Base-by-base conservation (phyloP, 2,329 filamentous ascomycete genomes). In the Colletotrichum incanum region DNA sequence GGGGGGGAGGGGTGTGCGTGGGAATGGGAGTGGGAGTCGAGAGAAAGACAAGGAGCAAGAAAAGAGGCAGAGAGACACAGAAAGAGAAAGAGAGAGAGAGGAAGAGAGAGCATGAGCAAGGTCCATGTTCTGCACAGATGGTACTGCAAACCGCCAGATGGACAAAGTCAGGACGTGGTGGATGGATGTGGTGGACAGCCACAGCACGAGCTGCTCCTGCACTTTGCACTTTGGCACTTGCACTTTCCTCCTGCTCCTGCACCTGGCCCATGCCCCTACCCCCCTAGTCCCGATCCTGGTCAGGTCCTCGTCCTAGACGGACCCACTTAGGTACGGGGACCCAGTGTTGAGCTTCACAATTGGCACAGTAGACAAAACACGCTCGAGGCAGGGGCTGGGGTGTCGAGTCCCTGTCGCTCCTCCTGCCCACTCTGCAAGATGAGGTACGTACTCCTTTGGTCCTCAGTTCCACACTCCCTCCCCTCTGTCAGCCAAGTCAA, bases 101-200 rank as follows among this genome's bases (percentile, higher is more conserved):
- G 23, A 23, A 28, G 58, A 34, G 58, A 61, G 39, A 26, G 14
- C 23, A 43, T 41, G 11, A 56, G 56, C 58, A 62, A 23, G 59
- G 59, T 18, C 56, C 66, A 55, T 64, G n/a, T 61, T 55, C 63
- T 67, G 59, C 59, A 69, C 65, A 69, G 69, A 69, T 69, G 65
- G 58, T 37, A 64, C 64, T 71, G 64, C 64, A 67, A 45, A 55
- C 47, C 68, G 55, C 68, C 69, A 64, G 65, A 64, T 72, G 45
- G 69, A 55, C 68, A 50, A 50, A 68, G 58, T 41, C 23, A 47
- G 45, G 54, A 12, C 62, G 12, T n/a, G 43, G 20, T 47, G 43
- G 50, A 54, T 31, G 11, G 52, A 11, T 7, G 31, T 39, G 34
- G 54, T 45, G 56, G 63, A 61, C 55, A 62, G 58, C 34, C 54